Evolutionary conservation across 805 yeast genomes (phyloP).

Genomic region (Lachancea quebecensis): DNA sequence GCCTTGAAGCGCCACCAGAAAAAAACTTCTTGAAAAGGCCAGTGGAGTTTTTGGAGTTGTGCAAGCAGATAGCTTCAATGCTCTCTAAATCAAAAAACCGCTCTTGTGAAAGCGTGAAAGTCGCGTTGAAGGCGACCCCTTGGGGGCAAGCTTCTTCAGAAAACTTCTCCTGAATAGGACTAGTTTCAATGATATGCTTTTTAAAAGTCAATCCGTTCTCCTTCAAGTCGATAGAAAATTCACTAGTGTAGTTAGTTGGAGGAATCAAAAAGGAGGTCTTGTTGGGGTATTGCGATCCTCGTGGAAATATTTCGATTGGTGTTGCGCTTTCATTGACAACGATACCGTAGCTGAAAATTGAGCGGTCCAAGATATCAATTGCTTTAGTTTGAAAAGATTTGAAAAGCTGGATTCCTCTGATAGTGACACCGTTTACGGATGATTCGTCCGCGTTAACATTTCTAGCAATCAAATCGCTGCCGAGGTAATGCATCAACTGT

Average conservation of each 20-base stretch:
- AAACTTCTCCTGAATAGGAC: constrained; percentile 28
- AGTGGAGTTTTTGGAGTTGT: constrained; percentile 9
- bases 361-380: constrained; percentile 51
- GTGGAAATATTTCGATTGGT: constrained; percentile 38
- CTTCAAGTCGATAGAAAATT: constrained; percentile 32
- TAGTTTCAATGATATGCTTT: constrained; percentile 11
- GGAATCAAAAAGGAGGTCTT: constrained; percentile 31
- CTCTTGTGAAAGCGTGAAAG: constrained; percentile 41
- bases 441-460: constrained; percentile 95
- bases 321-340: constrained; percentile 25
- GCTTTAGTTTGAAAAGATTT: constrained; percentile 54
- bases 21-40: constrained; percentile 9
- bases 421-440: constrained; percentile 82
- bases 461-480: constrained; percentile 59
- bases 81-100: constrained; percentile 43
- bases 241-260: constrained; percentile 25
- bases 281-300: constrained; percentile 36
- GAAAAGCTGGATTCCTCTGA: constrained; percentile 72
- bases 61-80: constrained; percentile 42
- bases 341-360: constrained; percentile 43
- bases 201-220: constrained; percentile 20
- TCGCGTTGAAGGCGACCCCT: constrained; percentile 35
- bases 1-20: constrained; percentile 15
- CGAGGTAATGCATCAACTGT: constrained; percentile 46
- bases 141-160: constrained; percentile 34